Evolutionary conservation across 129 eudicot species (phyloP), one percentile per base, ranked within the genome.

Genomic region (Lonicera japonica): DNA sequence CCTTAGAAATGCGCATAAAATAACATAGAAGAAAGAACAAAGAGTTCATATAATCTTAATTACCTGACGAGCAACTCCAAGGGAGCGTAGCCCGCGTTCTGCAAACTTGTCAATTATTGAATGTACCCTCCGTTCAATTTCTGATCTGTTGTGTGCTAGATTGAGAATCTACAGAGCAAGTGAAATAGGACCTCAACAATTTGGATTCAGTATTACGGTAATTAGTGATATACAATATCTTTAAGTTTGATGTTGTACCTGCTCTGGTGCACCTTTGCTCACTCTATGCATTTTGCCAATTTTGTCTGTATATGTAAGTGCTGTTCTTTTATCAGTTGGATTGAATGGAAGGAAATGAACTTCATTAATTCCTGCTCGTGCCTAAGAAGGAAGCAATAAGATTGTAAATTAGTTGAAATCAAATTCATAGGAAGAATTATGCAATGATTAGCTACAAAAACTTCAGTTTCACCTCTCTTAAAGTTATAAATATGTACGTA

Each of bases 221-320:
- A 21, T 10, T 2, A n/a, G 14, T 56, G 21, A 21, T 29, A 17
- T 19, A 2, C 18, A 17, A 50, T 50, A n/a, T 17, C 4, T 43
- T 43, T 25, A 18, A 43, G 11, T 0, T 21, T 52, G 15, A 15
- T 11, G 36, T 4, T 5, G 43, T 75, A 89, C 97, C 95, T 85
- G 97, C 77, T 89, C 97, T 0, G 97, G 97, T 62, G 97, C 97
- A 61, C 97, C 97, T 83, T 89, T 89, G 88, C 97, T 89, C 64
- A 89, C 97, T 73, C 97, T 80, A 51, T 80, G 95, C 97, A 89
- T 89, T 69, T 71, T 86, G 39, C 95, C 97, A 11, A 48, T 69
- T 21, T 73, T 70, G 67, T 89, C 97, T 16, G 74, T 70, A 70
- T 85, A 89, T 4, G 97, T 89, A 40, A 89, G 84, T 0, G 97